Conservation (phyloP, 2,329 filamentous ascomycete species). For the Blumeria graminis region DNA sequence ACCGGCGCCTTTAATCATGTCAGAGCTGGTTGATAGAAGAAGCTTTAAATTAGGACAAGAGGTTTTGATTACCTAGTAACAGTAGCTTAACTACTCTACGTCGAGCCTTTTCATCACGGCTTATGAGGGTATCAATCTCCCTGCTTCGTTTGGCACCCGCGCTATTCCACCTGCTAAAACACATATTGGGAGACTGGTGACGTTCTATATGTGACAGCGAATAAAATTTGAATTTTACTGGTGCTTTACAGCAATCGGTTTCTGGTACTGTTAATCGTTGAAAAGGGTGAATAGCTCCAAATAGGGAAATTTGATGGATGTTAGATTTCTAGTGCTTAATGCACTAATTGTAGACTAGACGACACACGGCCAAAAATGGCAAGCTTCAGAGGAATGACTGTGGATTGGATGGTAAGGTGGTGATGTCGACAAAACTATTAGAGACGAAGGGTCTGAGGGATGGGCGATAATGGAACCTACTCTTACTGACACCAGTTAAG, state of each 20-base stretch:
- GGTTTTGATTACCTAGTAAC: constrained; percentile 44
- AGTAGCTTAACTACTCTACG: constrained; percentile 80
- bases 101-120: constrained; percentile 69
- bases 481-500: neutral
- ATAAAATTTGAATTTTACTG: neutral
- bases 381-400: neutral
- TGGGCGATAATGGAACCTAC: neutral
- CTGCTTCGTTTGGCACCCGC: constrained; percentile 31
- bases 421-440: neutral
- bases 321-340: too few species aligned
- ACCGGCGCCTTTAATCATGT: constrained; percentile 46
- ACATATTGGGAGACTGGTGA: constrained; percentile 25
- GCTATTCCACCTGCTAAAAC: constrained; percentile 29
- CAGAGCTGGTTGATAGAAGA: too few species aligned
- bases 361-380: neutral
- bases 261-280: too few species aligned
- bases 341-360: neutral
- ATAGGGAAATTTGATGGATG: too few species aligned
- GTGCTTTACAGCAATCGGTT: too few species aligned
- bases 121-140: constrained; percentile 70
- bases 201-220: neutral
- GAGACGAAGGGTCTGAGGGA: neutral
- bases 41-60: too few species aligned
- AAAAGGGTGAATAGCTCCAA: too few species aligned
- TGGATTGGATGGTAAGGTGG: neutral